phyloP scores from a whole-genome alignment of 495 filamentous ascomycete species.

The Hypoxylon subgilvum region DNA sequence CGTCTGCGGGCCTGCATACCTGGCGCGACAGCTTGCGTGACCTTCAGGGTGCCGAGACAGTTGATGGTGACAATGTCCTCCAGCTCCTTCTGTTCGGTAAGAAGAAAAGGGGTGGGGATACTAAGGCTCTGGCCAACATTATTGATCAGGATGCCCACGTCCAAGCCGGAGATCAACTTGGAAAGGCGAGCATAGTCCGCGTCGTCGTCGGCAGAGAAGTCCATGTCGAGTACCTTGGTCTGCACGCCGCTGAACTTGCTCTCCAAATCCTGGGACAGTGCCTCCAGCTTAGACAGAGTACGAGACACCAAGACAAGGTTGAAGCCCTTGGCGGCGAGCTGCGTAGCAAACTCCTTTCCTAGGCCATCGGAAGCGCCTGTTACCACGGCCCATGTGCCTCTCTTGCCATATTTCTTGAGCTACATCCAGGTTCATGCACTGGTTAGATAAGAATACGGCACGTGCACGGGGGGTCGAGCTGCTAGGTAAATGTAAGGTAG shows the following conservation, averaged over 20 bases:
- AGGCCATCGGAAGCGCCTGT: slow-evolving; percentile 97
- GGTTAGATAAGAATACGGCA: neutral
- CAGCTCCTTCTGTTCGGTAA: slow-evolving; percentile 79
- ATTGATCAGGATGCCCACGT: slow-evolving; percentile 90
- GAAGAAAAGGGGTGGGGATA: slow-evolving; percentile 86
- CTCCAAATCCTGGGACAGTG: slow-evolving; percentile 76
- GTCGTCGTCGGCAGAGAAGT: slow-evolving; percentile 80
- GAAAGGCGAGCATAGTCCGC: slow-evolving; percentile 76
- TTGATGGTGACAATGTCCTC: slow-evolving; percentile 92
- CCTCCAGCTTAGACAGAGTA: slow-evolving; percentile 83
- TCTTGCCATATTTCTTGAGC: slow-evolving; percentile 89
- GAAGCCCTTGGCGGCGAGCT: slow-evolving; percentile 89
- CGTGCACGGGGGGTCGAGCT: neutral
- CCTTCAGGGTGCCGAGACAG: slow-evolving; percentile 82
- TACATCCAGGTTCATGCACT: slow-evolving; percentile 43
- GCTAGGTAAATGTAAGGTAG: neutral
- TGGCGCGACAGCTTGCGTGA: slow-evolving; percentile 83
- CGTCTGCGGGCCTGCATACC: slow-evolving; percentile 81
- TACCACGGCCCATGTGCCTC: slow-evolving; percentile 91
- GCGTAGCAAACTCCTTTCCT: slow-evolving; percentile 92
- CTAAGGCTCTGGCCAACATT: slow-evolving; percentile 94
- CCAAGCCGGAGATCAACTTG: slow-evolving; percentile 69
- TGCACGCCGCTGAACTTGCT: slow-evolving; percentile 67
- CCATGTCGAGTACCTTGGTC: slow-evolving; percentile 83
- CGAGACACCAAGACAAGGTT: slow-evolving; percentile 93